These are phyloP conservation scores for Colletotrichum sp. DNA, from an alignment of 2,329 filamentous ascomycete species.

Conservation along the genomic window DNA sequence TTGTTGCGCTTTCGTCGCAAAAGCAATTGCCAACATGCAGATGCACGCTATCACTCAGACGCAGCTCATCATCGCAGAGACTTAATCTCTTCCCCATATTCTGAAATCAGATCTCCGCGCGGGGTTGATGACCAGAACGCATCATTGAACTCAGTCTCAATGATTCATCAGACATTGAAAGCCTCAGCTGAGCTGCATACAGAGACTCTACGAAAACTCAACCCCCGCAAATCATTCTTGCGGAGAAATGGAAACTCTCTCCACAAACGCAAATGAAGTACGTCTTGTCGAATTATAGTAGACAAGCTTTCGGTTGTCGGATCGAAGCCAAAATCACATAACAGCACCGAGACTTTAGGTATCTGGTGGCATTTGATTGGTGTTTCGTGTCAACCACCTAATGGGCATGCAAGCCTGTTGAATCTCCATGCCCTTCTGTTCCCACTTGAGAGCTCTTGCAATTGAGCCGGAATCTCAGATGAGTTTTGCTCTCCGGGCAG, in stretches of 20 bases:
- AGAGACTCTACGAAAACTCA: not conserved
- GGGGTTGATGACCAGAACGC: fast-evolving
- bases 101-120: not conserved
- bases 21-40: not conserved
- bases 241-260: not conserved
- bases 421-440: no score
- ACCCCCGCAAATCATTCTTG: not conserved
- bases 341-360: no score
- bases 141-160: not conserved
- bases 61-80: not conserved
- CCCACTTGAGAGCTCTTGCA: no score
- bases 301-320: no score
- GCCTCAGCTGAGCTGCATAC: not conserved
- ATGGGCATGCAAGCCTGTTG: no score
- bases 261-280: not conserved
- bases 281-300: no score
- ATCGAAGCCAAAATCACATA: no score
- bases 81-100: not conserved
- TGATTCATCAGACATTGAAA: not conserved
- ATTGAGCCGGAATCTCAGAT: no score
- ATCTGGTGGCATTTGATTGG: no score
- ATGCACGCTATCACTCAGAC: not conserved
- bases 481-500: no score
- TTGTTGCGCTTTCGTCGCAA: not conserved
- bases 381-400: no score